phyloP scores from a whole-genome alignment of 1,284 basidiomycete genomes.

The Ustilago tritici region DNA sequence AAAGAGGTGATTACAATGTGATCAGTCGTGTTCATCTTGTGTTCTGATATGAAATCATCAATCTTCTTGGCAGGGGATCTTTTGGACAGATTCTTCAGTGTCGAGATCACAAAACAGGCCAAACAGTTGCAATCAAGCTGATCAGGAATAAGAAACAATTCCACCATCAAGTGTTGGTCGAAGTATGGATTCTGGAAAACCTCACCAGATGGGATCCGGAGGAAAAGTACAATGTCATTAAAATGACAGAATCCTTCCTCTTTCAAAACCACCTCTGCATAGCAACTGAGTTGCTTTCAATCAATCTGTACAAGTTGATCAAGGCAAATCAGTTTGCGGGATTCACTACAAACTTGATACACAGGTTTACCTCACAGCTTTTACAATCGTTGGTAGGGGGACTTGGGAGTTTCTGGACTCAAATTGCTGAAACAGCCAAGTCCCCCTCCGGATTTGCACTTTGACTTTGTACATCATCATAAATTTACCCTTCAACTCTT shows the following conservation, averaged over 20 bases:
- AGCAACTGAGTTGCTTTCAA: slow-evolving; percentile 97
- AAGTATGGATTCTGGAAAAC: slow-evolving; percentile 97
- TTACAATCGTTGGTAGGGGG: slow-evolving; percentile 79
- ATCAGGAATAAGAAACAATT: slow-evolving; percentile 99
- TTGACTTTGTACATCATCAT: too few relatives aligned
- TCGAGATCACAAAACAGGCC: slow-evolving; percentile 94
- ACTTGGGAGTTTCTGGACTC: too few relatives aligned
- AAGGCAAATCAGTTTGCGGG: slow-evolving; percentile 98
- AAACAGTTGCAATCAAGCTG: slow-evolving; percentile 97
- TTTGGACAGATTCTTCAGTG: slow-evolving; percentile 98
- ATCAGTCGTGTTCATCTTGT: slow-evolving; percentile 91
- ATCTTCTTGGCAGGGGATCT: slow-evolving; percentile 94
- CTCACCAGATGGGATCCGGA: slow-evolving; percentile 97
- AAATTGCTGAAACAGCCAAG: too few relatives aligned
- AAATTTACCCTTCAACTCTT: too few relatives aligned
- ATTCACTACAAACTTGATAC: slow-evolving; percentile 92
- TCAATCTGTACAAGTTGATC: slow-evolving; percentile 98
- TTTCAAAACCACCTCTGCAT: slow-evolving; percentile 98
- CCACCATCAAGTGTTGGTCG: slow-evolving; percentile 97
- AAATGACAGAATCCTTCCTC: slow-evolving; percentile 98
- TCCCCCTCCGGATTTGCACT: too few relatives aligned
- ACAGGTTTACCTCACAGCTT: slow-evolving; percentile 96
- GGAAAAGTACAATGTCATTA: slow-evolving; percentile 95
- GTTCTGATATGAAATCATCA: slow-evolving; percentile 93
- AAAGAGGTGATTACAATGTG: slow-evolving; percentile 95